Evolutionary conservation across 495 filamentous ascomycete species (phyloP), one percentile per base, ranked within the genome.

Genomic region (Pyronema omphalodes): DNA sequence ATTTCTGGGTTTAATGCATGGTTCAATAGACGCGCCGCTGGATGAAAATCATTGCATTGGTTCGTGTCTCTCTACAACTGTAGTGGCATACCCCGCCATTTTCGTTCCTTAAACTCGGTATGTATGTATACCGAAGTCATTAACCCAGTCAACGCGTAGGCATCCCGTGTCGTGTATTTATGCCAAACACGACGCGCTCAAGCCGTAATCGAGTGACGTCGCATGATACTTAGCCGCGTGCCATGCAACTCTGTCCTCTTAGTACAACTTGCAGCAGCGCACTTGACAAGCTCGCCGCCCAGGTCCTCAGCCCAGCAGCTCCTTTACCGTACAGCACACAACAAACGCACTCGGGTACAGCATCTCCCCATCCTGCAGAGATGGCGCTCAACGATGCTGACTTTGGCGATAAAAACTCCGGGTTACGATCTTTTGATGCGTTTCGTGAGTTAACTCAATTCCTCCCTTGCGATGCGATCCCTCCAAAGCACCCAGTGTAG

Each of bases 371-470:
- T 40, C 12, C 50, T 14, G 50, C 35, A 40, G 50, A 35, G 50
- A 52, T 52, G 50, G 60, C 55, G 50, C 61, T 66, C 54, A 56
- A 66, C 53, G 64, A 62, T 58, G 64, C 67, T 65, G 56, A 55
- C 51, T 66, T 67, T 53, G 45, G 57, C 47, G 55, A 60, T 40
- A 56, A 63, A 47, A 8, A 9, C 48, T 18, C n/a, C 12, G 52
- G 61, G 41, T 40, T 66, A 29, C 76, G 79, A 68, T 84, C 87
- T 37, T 98, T 98, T 68, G 91, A 98, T 76, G 89, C 88, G 59
- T 98, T 98, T 69, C 91, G 88, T 95, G 75, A 65, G 84, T 78
- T n/a, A n/a, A n/a, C n/a, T 17, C 47, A 44, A 39, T 55, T 15
- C 37, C 14, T 7, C 43, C 14, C 39, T 40, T n/a, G n/a, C n/a